phyloP scores from a whole-genome alignment of 495 filamentous ascomycete species.

The Talaromyces borbonicus region DNA sequence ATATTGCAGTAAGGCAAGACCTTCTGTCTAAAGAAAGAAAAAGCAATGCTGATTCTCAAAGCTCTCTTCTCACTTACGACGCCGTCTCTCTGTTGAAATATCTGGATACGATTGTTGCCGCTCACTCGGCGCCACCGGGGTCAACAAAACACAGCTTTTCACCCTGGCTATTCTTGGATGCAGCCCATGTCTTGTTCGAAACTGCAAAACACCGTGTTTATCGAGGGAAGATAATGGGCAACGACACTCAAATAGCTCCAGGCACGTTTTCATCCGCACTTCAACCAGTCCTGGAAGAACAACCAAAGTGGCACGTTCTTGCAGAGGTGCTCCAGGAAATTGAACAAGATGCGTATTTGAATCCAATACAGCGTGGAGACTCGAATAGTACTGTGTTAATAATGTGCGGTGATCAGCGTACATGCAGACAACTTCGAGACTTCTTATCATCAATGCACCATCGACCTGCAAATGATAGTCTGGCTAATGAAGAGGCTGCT shows the following conservation, averaged over 20 bases:
- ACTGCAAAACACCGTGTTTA: conserved; percentile 89
- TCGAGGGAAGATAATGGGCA: conserved; percentile 49
- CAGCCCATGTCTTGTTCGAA: conserved; percentile 87
- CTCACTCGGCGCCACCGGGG: conserved; percentile 79
- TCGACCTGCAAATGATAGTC: conserved; percentile 36
- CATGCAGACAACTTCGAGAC: conserved; percentile 81
- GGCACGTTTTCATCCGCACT: conserved; percentile 53
- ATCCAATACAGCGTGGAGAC: conserved; percentile 63
- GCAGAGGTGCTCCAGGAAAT: conserved; percentile 87
- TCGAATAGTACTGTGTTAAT: conserved; percentile 86
- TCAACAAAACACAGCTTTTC: conserved; percentile 82
- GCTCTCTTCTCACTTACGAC: conserved; percentile 70
- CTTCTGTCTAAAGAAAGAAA: not conserved
- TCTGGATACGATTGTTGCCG: conserved; percentile 86
- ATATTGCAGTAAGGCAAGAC: conserved; percentile 61
- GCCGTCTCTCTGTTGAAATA: conserved; percentile 87
- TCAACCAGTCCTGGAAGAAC: conserved; percentile 84
- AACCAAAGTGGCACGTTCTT: conserved; percentile 85
- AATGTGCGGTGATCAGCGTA: conserved; percentile 87
- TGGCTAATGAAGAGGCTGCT: conserved; percentile 13
- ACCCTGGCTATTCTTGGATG: conserved; percentile 94
- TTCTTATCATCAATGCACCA: conserved; percentile 87
- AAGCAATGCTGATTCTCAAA: conserved; percentile 13
- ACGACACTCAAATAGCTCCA: conserved; percentile 23
- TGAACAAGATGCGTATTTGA: conserved; percentile 81